A percentile compares a stretch with the other conserved stretches of the same genome.
These are phyloP conservation scores for Ceratocystis lukuohia DNA, from an alignment of 2,329 filamentous ascomycete genomes.

Conservation along the genomic window DNA sequence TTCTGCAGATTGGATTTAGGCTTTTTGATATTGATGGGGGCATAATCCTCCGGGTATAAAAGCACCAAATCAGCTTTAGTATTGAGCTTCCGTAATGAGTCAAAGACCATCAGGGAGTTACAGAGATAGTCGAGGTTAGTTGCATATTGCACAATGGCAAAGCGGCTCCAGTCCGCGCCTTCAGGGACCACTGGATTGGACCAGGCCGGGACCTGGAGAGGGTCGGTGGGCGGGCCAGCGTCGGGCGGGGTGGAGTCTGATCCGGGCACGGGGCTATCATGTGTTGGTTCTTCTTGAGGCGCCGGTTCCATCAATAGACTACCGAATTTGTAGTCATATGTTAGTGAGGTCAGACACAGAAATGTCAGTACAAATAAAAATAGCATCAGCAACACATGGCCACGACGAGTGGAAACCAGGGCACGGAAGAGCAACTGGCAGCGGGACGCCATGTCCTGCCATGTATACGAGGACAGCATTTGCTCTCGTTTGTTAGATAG, in stretches of 20 bases:
- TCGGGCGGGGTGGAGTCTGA: background rate
- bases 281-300: background rate
- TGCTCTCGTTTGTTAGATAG: background rate
- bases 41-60: slow-evolving; percentile 32
- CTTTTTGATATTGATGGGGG: slow-evolving; percentile 24
- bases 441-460: background rate
- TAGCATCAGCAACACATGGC: background rate
- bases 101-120: slow-evolving; percentile 39
- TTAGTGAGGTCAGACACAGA: background rate
- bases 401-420: background rate
- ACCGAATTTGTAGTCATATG: background rate
- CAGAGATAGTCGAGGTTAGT: slow-evolving; percentile 26
- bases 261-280: background rate
- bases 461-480: background rate
- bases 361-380: background rate
- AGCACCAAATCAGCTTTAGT: slow-evolving; percentile 34
- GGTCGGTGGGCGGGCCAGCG: background rate
- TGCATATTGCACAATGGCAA: slow-evolving; percentile 31
- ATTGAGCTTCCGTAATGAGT: slow-evolving; percentile 30
- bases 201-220: background rate
- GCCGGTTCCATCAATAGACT: background rate
- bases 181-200: slow-evolving; percentile 7
- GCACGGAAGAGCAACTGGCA: background rate
- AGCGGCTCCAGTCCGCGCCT: slow-evolving; percentile 31
- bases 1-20: slow-evolving; percentile 24